Base-by-base conservation (phyloP, 345 rosid genomes). In the Citrus reticulata region DNA sequence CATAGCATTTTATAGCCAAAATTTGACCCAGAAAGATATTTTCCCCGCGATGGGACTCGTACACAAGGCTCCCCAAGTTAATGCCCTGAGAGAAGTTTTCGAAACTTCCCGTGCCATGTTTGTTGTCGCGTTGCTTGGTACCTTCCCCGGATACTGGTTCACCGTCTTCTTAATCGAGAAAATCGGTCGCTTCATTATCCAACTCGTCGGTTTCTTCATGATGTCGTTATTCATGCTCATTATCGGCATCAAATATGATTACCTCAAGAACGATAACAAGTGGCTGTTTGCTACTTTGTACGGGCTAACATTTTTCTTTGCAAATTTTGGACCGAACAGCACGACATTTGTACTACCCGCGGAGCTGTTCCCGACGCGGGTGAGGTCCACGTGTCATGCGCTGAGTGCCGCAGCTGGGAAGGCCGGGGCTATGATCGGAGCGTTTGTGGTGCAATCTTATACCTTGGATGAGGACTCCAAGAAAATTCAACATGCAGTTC, bases 81-180 rank as follows among this genome's bases (percentile, higher is more conserved):
- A 75, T 73, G 93, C 91, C 2, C 25, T 89, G 4, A 17, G 29
- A 5, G 91, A 89, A 80, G 81, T 88, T 16, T 89, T 55, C 59
- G 77, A 89, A 40, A 84, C 79, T 22, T 87, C 94, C 0, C 83
- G 80, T 5, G 94, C 92, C 75, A 89, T 84, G 91, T 86, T 88
- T 34, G 29, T 84, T 9, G 75, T 86, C 7, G 90, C 92, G 2
- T 34, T 89, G 60, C 9, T 89, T 0, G 88, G 90, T 16, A 83
- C 90, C 0, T 87, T 91, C 65, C 92, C 92, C 1, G 94, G 92
- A 16, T 91, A 91, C 64, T 89, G 92, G 92, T 83, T 91, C 81
- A 85, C 92, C 0, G 90, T 91, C 19, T 61, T 70, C 17, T 72
- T 83, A 66, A 88, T 89, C 65, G 92, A 89, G 74, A 82, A 30